These are phyloP conservation scores for Dactylorhiza incarnata DNA, from an alignment of 106 monocot genomes.

Conservation along the genomic window DNA sequence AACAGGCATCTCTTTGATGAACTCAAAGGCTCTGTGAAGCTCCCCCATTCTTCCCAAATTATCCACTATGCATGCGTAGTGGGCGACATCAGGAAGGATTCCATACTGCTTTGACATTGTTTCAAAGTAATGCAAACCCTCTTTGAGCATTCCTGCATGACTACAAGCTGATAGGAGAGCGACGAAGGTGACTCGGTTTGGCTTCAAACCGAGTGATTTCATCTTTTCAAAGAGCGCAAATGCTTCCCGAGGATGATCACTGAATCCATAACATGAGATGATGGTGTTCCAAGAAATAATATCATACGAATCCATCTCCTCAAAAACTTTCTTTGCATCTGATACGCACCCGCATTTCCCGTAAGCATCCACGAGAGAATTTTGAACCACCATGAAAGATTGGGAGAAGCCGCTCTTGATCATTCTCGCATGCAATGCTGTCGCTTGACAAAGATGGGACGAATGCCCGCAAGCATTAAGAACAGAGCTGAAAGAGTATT, in stretches of 20 bases:
- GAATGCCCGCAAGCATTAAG: constrained; percentile 53
- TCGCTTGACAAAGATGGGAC: constrained; percentile 42
- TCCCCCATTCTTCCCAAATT: constrained; percentile 53
- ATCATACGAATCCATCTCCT: constrained; percentile 46
- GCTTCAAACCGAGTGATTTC: constrained; percentile 36
- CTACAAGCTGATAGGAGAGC: constrained; percentile 59
- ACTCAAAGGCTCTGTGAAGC: constrained; percentile 43
- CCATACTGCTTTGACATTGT: constrained; percentile 42
- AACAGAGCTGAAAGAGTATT: constrained; percentile 55
- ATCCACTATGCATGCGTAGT: constrained; percentile 75
- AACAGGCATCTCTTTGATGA: constrained; percentile 59
- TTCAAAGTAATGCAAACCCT: constrained; percentile 48
- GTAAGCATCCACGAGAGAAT: constrained; percentile 65
- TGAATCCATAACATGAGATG: constrained; percentile 57
- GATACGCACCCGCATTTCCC: constrained; percentile 58
- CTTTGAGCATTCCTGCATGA: constrained; percentile 55
- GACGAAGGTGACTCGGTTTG: constrained; percentile 56
- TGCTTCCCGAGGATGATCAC: constrained; percentile 31
- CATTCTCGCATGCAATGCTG: constrained; percentile 40
- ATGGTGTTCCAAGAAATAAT: constrained; percentile 74
- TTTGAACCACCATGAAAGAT: constrained; percentile 40
- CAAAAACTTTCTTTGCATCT: constrained; percentile 52
- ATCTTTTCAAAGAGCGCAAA: constrained; percentile 37
- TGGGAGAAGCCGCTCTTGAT: constrained; percentile 45
- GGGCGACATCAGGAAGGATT: constrained; percentile 47